phyloP scores from a whole-genome alignment of 75 land plant species.

The Picea sitchensis region DNA sequence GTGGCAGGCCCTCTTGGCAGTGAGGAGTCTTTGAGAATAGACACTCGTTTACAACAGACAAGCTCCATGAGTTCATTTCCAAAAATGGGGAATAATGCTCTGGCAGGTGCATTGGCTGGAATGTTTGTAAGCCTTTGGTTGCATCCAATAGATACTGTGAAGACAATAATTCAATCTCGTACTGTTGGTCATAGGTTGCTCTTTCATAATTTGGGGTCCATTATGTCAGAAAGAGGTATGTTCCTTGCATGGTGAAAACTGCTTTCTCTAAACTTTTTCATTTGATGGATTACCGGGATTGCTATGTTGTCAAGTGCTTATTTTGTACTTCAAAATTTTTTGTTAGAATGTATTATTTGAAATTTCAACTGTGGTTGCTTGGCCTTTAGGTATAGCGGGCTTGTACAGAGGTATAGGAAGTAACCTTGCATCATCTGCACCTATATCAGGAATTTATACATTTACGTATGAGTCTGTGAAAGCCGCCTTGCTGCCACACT shows the following conservation, averaged over 20 bases:
- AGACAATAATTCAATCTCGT: constrained; percentile 84
- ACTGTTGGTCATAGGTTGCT: constrained; percentile 44
- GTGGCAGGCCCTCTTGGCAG: not conserved
- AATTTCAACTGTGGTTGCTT: not conserved
- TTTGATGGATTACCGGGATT: constrained; percentile 1
- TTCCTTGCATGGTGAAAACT: not conserved
- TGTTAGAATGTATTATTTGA: not conserved
- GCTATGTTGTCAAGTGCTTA: not conserved
- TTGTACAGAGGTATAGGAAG: constrained; percentile 90
- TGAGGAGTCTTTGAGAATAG: constrained; percentile 1
- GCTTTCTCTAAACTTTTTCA: not conserved
- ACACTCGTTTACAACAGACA: not conserved
- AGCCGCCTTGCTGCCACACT: constrained; percentile 64
- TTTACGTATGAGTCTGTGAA: constrained; percentile 96
- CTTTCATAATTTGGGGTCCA: constrained; percentile 36
- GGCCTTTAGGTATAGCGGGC: constrained; percentile 65
- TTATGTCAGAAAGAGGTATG: constrained; percentile 78
- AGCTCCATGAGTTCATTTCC: not conserved
- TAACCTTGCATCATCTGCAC: constrained; percentile 93
- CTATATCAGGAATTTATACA: constrained; percentile 93
- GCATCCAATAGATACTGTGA: constrained; percentile 95
- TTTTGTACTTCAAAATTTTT: not conserved
- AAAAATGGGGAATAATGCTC: constrained; percentile 58
- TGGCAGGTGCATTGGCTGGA: constrained; percentile 97
- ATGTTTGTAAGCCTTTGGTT: constrained; percentile 81